Conservation (phyloP, 768 basidiomycete genomes). For the Trametes cinnabarina region DNA sequence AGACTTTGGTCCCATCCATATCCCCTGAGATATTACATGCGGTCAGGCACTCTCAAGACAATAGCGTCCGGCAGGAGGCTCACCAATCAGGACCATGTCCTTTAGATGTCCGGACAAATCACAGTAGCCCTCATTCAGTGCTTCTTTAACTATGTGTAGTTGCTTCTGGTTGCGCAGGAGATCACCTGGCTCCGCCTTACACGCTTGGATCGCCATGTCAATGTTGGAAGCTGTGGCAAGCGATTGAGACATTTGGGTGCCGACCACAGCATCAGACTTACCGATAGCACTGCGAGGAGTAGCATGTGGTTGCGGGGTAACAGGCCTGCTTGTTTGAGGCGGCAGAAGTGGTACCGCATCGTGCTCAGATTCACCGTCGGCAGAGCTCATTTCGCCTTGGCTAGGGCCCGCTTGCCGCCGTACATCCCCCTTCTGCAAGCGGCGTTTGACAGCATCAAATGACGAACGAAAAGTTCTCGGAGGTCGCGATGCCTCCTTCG, state of each 20-base stretch:
- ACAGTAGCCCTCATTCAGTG: slow-evolving; percentile 79
- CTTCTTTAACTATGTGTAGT: slow-evolving; percentile 72
- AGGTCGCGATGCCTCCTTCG: neutral
- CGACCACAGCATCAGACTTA: slow-evolving; percentile 21
- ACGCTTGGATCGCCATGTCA: slow-evolving; percentile 69
- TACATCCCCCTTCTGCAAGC: neutral
- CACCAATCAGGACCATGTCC: slow-evolving; percentile 63
- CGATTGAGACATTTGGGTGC: neutral
- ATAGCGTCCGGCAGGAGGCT: slow-evolving; percentile 4
- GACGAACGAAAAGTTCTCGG: slow-evolving; percentile 7
- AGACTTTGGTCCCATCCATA: slow-evolving; percentile 62
- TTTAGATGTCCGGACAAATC: slow-evolving; percentile 66
- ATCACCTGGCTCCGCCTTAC: slow-evolving; percentile 62
- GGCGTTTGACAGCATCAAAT: neutral
- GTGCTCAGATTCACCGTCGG: neutral
- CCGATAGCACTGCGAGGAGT: slow-evolving; percentile 46
- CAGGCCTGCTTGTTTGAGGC: slow-evolving; percentile 11
- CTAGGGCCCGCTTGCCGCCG: neutral
- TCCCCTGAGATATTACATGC: slow-evolving; percentile 40
- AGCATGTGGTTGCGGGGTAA: slow-evolving; percentile 24
- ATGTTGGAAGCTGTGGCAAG: slow-evolving; percentile 54
- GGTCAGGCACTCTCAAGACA: neutral
- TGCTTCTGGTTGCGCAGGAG: slow-evolving; percentile 61
- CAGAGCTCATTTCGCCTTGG: neutral
- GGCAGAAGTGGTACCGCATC: slow-evolving; percentile 6